A percentile compares a stretch with the other conserved stretches of the same genome.
Conservation (phyloP, 805 yeast species). For the Yarrowia sp. region DNA sequence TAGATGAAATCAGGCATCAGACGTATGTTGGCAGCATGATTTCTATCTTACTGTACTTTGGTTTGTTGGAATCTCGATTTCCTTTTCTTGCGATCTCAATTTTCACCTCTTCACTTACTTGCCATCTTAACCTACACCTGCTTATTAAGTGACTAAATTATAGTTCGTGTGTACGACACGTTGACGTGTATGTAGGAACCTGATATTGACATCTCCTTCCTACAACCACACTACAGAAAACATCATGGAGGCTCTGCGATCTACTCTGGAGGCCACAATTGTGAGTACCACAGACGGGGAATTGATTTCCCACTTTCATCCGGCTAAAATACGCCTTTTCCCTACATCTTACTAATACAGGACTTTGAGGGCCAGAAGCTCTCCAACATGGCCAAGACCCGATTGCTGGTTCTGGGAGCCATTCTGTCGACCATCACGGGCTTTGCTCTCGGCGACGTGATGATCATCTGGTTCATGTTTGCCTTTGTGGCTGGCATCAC, state of each 20-base stretch:
- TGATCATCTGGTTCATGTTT: constrained; percentile 35
- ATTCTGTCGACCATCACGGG: constrained; percentile 27
- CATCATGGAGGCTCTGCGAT: constrained; percentile 30
- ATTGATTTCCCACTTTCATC: too few species aligned
- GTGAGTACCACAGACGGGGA: background rate
- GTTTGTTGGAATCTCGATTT: too few species aligned
- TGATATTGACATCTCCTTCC: background rate
- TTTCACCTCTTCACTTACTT: background rate
- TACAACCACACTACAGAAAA: background rate
- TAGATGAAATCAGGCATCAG: too few species aligned
- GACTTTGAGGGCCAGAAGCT: constrained; percentile 39
- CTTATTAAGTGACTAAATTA: constrained; percentile 29
- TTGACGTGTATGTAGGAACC: constrained; percentile 9
- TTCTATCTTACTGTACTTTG: too few species aligned
- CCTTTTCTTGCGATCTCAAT: too few species aligned
- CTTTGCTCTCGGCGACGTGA: constrained; percentile 29
- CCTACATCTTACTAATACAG: constrained; percentile 6
- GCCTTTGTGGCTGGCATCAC: constrained; percentile 33
- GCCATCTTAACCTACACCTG: background rate
- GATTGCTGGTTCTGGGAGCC: constrained; percentile 31
- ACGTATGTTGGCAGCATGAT: too few species aligned
- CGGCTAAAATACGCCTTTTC: too few species aligned
- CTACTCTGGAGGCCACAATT: constrained; percentile 39
- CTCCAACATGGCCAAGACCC: constrained; percentile 20
- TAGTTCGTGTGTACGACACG: constrained; percentile 30